These are phyloP conservation scores for Geotrichum restrictum DNA, from an alignment of 1,139 yeast species.

Conservation along the genomic window DNA sequence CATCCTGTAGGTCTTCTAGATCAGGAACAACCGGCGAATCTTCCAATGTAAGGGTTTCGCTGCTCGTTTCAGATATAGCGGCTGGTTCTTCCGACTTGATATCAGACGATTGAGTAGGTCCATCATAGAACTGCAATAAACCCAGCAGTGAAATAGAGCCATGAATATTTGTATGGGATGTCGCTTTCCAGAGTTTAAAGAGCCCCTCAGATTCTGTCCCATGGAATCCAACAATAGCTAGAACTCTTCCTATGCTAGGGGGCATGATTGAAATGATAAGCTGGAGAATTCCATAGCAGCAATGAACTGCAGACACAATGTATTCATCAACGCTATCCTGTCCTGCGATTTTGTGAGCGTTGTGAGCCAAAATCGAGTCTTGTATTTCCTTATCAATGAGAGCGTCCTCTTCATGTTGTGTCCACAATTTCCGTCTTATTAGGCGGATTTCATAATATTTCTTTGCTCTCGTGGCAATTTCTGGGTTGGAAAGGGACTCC, in stretches of 20 bases:
- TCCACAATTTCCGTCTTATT: conserved; percentile 17
- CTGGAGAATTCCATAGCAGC: conserved; percentile 88
- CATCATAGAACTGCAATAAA: conserved; percentile 82
- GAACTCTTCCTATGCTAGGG: conserved; percentile 81
- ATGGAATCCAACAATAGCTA: conserved; percentile 84
- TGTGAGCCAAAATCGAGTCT: background rate
- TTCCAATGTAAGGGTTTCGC: conserved; percentile 9
- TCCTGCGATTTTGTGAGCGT: conserved; percentile 23
- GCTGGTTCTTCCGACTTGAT: conserved; percentile 44
- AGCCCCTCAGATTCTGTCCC: conserved; percentile 87
- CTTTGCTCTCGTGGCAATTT: conserved; percentile 17
- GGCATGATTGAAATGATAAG: conserved; percentile 87
- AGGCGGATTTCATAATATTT: conserved; percentile 19
- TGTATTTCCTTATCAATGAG: background rate
- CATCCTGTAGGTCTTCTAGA: conserved; percentile 32
- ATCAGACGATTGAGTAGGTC: conserved; percentile 91
- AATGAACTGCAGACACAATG: conserved; percentile 84
- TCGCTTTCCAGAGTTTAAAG: conserved; percentile 80
- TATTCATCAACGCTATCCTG: conserved; percentile 62
- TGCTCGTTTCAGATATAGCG: conserved; percentile 19
- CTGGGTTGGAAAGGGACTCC: conserved; percentile 21
- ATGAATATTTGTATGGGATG: conserved; percentile 73
- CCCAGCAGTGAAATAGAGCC: conserved; percentile 86
- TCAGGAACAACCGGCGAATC: conserved; percentile 15
- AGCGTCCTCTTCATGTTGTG: conserved; percentile 10